Percentiles rank a stretch among this genome's conserved stretches.
Conservation (phyloP, 2,329 filamentous ascomycete species). For the Rhynchosporium secalis region DNA sequence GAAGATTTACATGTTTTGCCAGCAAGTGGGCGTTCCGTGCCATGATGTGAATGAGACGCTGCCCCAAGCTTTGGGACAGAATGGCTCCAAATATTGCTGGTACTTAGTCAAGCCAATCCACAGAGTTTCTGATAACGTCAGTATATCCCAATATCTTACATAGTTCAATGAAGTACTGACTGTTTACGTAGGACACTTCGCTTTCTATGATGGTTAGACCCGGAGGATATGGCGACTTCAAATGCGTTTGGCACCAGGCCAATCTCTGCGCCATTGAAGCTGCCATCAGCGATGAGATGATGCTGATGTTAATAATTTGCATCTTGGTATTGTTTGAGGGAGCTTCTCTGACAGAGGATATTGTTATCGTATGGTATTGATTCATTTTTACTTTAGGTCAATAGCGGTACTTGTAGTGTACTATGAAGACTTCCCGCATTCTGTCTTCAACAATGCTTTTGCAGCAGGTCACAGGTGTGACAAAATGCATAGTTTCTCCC, state of each 20-base stretch:
- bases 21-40: conserved; percentile 10
- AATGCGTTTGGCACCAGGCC: neutral
- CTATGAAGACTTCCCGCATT: neutral
- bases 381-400: too few relatives aligned
- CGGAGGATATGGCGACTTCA: neutral
- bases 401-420: neutral
- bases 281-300: neutral
- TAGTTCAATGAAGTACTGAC: neutral
- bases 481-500: neutral
- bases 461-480: neutral
- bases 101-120: conserved; percentile 11
- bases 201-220: neutral
- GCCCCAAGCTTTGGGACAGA: conserved; percentile 1
- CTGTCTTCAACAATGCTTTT: neutral
- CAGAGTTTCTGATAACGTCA: neutral
- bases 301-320: neutral
- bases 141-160: neutral
- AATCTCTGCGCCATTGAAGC: neutral
- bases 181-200: conserved; percentile 4
- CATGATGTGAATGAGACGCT: neutral
- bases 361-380: neutral
- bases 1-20: conserved; percentile 10
- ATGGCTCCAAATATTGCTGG: neutral
- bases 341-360: neutral
- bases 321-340: neutral